Conservation (phyloP, 805 yeast genomes). For the Yamadazyma takamatsuzukensis region DNA sequence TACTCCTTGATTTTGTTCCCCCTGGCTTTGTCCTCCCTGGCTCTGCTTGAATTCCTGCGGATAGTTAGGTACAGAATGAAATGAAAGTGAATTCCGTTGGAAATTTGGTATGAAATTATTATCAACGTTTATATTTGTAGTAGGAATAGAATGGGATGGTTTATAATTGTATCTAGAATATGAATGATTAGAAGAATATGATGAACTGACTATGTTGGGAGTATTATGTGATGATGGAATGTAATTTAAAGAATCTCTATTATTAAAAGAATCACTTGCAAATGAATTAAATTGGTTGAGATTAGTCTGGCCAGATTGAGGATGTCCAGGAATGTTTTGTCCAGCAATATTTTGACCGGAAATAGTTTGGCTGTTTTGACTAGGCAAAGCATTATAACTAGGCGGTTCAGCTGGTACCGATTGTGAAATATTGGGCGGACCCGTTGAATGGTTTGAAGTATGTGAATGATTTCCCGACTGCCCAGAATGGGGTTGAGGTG, state of each 20-base stretch:
- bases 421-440: constrained; percentile 2
- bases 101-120: constrained; percentile 9
- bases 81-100: too few relatives aligned
- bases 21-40: too few relatives aligned
- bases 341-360: too few relatives aligned
- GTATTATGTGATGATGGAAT: constrained; percentile 43
- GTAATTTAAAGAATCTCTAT: constrained; percentile 20
- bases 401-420: constrained; percentile 12
- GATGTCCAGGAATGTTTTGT: too few relatives aligned
- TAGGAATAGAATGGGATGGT: constrained; percentile 43
- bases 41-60: too few relatives aligned
- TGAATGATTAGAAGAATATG: constrained; percentile 41
- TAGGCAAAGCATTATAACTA: constrained; percentile 8
- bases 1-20: too few relatives aligned
- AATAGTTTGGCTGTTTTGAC: constrained; percentile 1
- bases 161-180: constrained; percentile 20
- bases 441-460: not conserved
- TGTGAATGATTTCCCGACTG: not conserved
- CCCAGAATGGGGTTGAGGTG: constrained; percentile 2
- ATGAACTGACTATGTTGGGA: constrained; percentile 38
- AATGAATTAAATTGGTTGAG: constrained; percentile 4
- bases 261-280: constrained; percentile 8
- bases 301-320: too few relatives aligned
- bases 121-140: constrained; percentile 53
- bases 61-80: too few relatives aligned